Conservation (phyloP, 2,329 filamentous ascomycete species). For the Aureobasidium sp. region DNA sequence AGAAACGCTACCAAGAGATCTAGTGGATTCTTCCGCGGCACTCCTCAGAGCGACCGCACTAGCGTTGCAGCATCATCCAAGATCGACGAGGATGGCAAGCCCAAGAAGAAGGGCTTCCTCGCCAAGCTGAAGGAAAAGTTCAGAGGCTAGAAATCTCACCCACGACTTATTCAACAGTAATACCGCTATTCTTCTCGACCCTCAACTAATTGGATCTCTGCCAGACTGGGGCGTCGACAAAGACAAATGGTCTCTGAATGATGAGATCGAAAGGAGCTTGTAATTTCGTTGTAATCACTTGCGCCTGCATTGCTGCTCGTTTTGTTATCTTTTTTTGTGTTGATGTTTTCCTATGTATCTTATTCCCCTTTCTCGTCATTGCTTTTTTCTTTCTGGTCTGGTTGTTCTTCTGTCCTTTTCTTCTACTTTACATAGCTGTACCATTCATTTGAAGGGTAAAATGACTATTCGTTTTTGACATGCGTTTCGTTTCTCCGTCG, state of each 20-base stretch:
- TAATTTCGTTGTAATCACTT: conserved; percentile 13
- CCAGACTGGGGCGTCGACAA: not conserved
- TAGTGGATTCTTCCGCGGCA: conserved; percentile 16
- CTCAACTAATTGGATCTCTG: not conserved
- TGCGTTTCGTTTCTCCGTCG: too few relatives aligned
- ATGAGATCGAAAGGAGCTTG: not conserved
- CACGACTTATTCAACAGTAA: not conserved
- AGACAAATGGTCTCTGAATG: not conserved
- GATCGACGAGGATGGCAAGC: conserved; percentile 29
- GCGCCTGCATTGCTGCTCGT: too few relatives aligned
- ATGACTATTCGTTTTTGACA: not conserved
- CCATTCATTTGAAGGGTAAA: not conserved
- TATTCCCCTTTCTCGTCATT: conserved; percentile 5
- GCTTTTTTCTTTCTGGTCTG: not conserved
- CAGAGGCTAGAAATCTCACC: conserved; percentile 21
- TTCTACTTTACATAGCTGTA: not conserved
- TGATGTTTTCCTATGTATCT: not conserved
- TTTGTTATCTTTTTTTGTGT: not conserved
- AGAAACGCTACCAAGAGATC: conserved; percentile 17
- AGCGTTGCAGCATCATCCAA: conserved; percentile 24
- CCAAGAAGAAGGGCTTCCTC: conserved; percentile 43
- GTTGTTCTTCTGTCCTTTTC: not conserved
- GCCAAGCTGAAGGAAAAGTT: conserved; percentile 45
- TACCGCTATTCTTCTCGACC: too few relatives aligned
- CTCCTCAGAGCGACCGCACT: conserved; percentile 17